Evolutionary conservation across 495 filamentous ascomycete species (phyloP), one percentile per base, ranked within the genome.

Genomic region (Tuber brumale): DNA sequence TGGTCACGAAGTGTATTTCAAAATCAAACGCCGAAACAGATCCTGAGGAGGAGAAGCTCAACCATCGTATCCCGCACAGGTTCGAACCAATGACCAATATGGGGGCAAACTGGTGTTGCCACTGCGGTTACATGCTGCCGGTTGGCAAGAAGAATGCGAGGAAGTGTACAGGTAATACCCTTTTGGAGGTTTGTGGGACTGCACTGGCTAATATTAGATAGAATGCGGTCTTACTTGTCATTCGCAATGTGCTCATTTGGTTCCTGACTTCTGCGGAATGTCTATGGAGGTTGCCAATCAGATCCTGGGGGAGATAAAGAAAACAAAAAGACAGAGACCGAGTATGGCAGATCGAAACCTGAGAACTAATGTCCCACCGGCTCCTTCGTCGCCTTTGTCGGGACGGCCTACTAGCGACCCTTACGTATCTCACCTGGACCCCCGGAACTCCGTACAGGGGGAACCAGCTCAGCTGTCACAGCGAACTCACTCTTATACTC

Each of bases 1-100:
- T 99, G n/a, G 96, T 99, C 81, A 98, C 95, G 74, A 99, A 99
- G 84, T 99, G 95, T 86, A 99, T 99, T 85, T 97, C 94, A 86
- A 97, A 98, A 85, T 97, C 95, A 71, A 99, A 98, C 84, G 93
- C 95, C 76, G 95, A 98, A 84, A 95, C 92, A 35, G 96, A 98
- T 84, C 95, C 95, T 23, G 95, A 98, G 84, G 95, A 99, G 84
- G 95, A 97, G 85, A 98, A 97, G 85, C 92, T 99, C 88, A 99
- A 98, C 84, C 95, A 99, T 84, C 92, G 96, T 76, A 99, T 99
- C 80, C 95, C 95, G 21, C 95, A 99, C 87, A 92, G 95, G 51
- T 99, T 97, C 87, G 90, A 95, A 76, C 89, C 89, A 18, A 98
- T 97, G 83, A 93, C 94, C 48, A 98, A 98, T 82, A 92, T 98